A percentile compares a stretch with the other conserved stretches of the same genome.
These are phyloP conservation scores for Chloris gayana DNA, from an alignment of 176 grass and related monocot species.

Conservation along the genomic window DNA sequence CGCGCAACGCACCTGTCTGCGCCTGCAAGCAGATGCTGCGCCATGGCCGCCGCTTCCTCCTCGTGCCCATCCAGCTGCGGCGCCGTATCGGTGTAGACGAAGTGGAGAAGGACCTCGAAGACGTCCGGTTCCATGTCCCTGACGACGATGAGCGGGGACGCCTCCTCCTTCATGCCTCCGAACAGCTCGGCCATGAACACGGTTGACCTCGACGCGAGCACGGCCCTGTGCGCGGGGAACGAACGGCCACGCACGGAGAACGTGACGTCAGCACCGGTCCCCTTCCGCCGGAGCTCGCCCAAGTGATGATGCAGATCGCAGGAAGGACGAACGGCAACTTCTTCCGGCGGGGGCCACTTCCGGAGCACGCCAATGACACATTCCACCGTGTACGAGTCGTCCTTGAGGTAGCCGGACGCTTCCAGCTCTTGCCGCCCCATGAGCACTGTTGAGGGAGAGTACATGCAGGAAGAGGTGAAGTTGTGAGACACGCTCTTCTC, in stretches of 20 bases:
- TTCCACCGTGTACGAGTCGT: neutral
- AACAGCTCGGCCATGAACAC: constrained; percentile 39
- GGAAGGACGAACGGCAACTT: neutral
- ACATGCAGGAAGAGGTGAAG: neutral
- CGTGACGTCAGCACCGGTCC: neutral
- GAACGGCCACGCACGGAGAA: neutral
- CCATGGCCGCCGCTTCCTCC: neutral
- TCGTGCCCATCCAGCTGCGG: neutral
- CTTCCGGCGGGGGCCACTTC: neutral
- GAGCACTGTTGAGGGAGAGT: neutral
- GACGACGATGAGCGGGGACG: neutral
- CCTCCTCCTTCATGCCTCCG: constrained; percentile 21
- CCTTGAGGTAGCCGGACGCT: neutral
- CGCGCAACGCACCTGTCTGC: constrained; percentile 19
- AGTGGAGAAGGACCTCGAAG: constrained; percentile 44
- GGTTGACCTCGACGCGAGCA: constrained; percentile 26
- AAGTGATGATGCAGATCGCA: constrained; percentile 13
- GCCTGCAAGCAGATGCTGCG: constrained; percentile 46
- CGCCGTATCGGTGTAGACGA: constrained; percentile 44
- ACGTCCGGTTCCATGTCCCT: constrained; percentile 21
- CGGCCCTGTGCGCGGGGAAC: neutral
- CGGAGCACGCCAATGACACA: neutral
- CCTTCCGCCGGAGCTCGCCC: neutral
- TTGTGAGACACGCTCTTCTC: neutral
- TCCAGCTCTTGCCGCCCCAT: neutral